Conservation (phyloP, 192 early-diverging fungal genomes). For the Umbelopsis sp. region DNA sequence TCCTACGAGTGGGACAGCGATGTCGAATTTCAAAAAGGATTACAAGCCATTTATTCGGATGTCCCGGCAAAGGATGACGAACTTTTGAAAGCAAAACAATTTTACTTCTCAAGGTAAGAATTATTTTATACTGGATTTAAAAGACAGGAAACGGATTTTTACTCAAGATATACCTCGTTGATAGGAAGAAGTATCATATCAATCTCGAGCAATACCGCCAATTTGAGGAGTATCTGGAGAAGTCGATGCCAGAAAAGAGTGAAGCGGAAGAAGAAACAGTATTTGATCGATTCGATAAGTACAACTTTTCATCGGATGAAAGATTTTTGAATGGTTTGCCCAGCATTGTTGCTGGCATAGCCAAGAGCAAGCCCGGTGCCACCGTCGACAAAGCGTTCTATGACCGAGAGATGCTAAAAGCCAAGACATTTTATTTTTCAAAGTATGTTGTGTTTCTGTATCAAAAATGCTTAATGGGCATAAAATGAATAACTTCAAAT, state of each 20-base stretch:
- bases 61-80: neutral
- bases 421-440: slow-evolving; percentile 52
- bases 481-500: neutral
- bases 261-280: slow-evolving; percentile 31
- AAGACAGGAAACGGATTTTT: neutral
- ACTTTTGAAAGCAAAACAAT: slow-evolving; percentile 35
- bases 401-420: slow-evolving; percentile 48
- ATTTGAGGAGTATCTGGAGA: slow-evolving; percentile 41
- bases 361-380: slow-evolving; percentile 19
- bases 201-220: slow-evolving; percentile 48
- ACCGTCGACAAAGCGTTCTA: slow-evolving; percentile 47
- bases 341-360: slow-evolving; percentile 35
- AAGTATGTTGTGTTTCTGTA: slow-evolving; percentile 29
- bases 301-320: slow-evolving; percentile 49
- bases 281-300: slow-evolving; percentile 48
- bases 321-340: slow-evolving; percentile 49
- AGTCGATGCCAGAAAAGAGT: slow-evolving; percentile 28
- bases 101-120: slow-evolving; percentile 35
- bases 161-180: too few species aligned
- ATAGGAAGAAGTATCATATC: slow-evolving; percentile 40
- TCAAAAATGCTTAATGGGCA: neutral
- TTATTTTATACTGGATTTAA: neutral
- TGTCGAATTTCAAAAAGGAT: slow-evolving; percentile 8
- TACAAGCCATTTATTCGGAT: slow-evolving; percentile 2
- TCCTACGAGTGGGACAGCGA: slow-evolving; percentile 6